Base-by-base conservation (phyloP, 2,329 filamentous ascomycete species). In the Massarina eburnea region DNA sequence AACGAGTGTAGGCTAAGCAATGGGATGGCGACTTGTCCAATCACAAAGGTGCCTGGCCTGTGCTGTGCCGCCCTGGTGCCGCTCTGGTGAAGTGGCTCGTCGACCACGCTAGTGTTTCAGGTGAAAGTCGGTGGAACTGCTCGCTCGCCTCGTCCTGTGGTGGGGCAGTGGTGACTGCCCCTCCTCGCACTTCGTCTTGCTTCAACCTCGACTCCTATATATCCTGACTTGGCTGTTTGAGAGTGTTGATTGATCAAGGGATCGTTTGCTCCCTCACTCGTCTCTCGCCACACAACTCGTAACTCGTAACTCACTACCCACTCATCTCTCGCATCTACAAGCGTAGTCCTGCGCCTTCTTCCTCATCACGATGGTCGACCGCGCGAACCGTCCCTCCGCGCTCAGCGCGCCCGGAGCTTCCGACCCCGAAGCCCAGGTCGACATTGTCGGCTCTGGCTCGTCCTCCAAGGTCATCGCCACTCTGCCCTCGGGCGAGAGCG, bases 401-500 rank as follows among this genome's bases (percentile, higher is more conserved):
- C 79, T 89, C 52, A 66, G 58, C 40, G 66, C 67, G 21, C 64
- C 68, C 34, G 86, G 88, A 7, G 86, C 88, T 7, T 83, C 84
- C 41, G 79, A 86, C 14, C 67, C 67, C 17, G 70, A 68, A 37
- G 84, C 89, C 14, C 87, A 91, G 38, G 88, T 92, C 26, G 83
- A 85, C 54, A 87, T 96, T 63, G 82, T 82, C 68, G 84, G 91
- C 63, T 81, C 84, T 21, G 80, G 88, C 60, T 82, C 83, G 66
- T 84, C 84, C 71, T 80, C 81, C 48, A 83, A 82, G 49, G 85
- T 97, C 41, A 81, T 82, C n/a, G 92, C 92, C 26, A 80, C 80
- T 22, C 82, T 97, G 34, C 89, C 91, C 30, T 88, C 89, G 1
- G 91, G 92, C 57, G 91, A 97, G 74, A 89, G 83, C 44, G 82